Evolutionary conservation across 1,139 yeast genomes (phyloP).

Genomic region (Hanseniaspora sp.): DNA sequence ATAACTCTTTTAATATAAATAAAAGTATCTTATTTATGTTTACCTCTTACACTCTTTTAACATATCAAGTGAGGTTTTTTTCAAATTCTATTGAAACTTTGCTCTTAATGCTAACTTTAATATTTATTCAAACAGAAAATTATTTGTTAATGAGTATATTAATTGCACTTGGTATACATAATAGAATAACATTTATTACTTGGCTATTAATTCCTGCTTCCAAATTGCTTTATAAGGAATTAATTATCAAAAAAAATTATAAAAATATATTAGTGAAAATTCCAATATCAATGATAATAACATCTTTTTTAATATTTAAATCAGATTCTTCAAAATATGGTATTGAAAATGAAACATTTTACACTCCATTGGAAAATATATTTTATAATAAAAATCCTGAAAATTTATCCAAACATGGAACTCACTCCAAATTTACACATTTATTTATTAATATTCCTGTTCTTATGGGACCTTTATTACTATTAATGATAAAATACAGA

Average conservation of each 20-base stretch:
- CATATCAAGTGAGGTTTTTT: constrained; percentile 77
- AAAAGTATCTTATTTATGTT: constrained; percentile 45
- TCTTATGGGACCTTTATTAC: constrained; percentile 62
- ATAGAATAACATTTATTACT: constrained; percentile 71
- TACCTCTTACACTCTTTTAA: constrained; percentile 70
- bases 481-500: constrained; percentile 37
- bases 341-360: constrained; percentile 30
- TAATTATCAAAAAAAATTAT: background rate
- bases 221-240: constrained; percentile 21
- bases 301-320: constrained; percentile 36
- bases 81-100: constrained; percentile 79
- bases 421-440: constrained; percentile 73
- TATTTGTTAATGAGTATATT: constrained; percentile 41
- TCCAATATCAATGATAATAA: constrained; percentile 29
- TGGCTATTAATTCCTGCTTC: constrained; percentile 57
- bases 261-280: constrained; percentile 20
- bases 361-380: constrained; percentile 70
- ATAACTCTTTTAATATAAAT: constrained; percentile 37
- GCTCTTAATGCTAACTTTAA: constrained; percentile 46
- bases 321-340: constrained; percentile 42
- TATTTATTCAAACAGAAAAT: constrained; percentile 28
- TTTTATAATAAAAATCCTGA: constrained; percentile 49
- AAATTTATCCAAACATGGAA: constrained; percentile 68
- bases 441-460: constrained; percentile 64
- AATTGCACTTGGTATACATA: constrained; percentile 61